phyloP scores from a whole-genome alignment of 495 filamentous ascomycete genomes.

The Penicillium salamii region DNA sequence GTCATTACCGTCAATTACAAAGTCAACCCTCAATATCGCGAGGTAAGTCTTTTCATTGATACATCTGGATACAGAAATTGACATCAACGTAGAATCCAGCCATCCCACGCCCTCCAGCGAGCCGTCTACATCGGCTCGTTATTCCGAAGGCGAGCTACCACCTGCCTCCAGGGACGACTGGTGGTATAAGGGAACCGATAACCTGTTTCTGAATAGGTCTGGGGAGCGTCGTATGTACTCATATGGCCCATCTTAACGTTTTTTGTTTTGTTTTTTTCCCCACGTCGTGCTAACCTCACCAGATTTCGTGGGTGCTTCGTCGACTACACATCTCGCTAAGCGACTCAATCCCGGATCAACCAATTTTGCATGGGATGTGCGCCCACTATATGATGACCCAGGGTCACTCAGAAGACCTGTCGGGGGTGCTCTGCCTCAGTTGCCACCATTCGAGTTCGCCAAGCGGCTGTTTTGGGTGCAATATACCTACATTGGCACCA shows the following conservation, averaged over 20 bases:
- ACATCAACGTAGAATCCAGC: background rate
- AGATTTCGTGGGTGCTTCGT: constrained; percentile 38
- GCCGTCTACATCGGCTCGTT: constrained; percentile 9
- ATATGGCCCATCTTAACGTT: background rate
- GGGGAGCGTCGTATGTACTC: constrained; percentile 34
- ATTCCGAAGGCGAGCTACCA: constrained; percentile 19
- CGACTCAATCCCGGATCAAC: constrained; percentile 33
- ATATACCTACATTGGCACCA: constrained; percentile 51
- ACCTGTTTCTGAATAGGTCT: constrained; percentile 33
- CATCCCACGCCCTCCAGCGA: constrained; percentile 8
- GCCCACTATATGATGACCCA: constrained; percentile 38
- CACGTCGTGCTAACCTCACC: background rate
- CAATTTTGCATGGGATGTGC: constrained; percentile 40
- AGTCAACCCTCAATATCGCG: constrained; percentile 22
- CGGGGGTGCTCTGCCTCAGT: constrained; percentile 24
- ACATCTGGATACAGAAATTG: background rate
- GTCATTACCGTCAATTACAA: constrained; percentile 32
- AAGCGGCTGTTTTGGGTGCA: constrained; percentile 47
- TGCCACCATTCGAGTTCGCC: constrained; percentile 44
- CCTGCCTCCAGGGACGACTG: constrained; percentile 34
- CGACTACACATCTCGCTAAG: constrained; percentile 33
- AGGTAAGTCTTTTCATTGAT: background rate
- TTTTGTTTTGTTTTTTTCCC: no score
- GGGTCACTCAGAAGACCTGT: constrained; percentile 30
- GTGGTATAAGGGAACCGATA: constrained; percentile 40